Evolutionary conservation across 169 alveolate genomes (phyloP).

Genomic region (Cryptosporidium sp.): DNA sequence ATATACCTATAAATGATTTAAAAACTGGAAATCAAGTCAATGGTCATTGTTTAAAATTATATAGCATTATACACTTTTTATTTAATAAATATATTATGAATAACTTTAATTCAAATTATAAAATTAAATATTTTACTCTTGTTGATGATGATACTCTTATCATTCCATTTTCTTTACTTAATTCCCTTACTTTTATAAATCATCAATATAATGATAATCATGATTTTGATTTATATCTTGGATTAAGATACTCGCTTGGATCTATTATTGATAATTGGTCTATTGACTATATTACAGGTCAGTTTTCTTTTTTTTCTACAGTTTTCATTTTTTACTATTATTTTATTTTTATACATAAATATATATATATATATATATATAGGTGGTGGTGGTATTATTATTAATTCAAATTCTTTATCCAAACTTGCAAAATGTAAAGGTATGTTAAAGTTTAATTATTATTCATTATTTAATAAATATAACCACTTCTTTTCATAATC

Average conservation of each 20-base stretch:
- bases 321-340: no score
- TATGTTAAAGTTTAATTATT: not conserved
- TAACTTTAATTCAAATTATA: not conserved
- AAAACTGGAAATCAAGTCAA: constrained; percentile 40
- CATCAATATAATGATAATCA: not conserved
- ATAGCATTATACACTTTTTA: constrained; percentile 35
- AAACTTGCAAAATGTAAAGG: constrained; percentile 46
- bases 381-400: constrained; percentile 69
- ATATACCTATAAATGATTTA: constrained; percentile 7
- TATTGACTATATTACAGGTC: constrained; percentile 67
- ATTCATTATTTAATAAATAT: not conserved
- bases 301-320: not conserved
- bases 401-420: constrained; percentile 25
- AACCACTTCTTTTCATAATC: not conserved
- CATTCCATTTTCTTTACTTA: constrained; percentile 45
- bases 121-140: constrained; percentile 24
- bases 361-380: not conserved
- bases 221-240: constrained; percentile 18
- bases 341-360: not conserved
- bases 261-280: constrained; percentile 60
- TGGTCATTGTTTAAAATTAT: constrained; percentile 58
- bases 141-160: constrained; percentile 69
- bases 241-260: constrained; percentile 70
- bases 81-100: constrained; percentile 16
- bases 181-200: constrained; percentile 10